A percentile compares a stretch with the other conserved stretches of the same genome.
Evolutionary conservation across 768 basidiomycete genomes (phyloP).

Genomic region (Lyophyllum shimeji): DNA sequence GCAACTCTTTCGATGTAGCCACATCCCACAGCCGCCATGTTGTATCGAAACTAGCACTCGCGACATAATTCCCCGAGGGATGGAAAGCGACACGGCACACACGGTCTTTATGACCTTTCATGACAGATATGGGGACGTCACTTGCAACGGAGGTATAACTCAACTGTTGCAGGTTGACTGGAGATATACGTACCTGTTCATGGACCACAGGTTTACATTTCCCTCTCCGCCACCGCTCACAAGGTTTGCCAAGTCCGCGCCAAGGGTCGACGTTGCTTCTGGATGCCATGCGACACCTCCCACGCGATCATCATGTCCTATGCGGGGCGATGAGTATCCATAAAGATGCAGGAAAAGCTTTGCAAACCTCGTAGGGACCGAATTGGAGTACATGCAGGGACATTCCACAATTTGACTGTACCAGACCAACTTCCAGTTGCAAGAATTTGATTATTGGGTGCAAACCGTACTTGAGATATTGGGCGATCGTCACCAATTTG

Average conservation of each 20-base stretch:
- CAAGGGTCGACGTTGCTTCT: constrained; percentile 74
- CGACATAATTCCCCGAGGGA: constrained; percentile 91
- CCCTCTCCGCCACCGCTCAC: constrained; percentile 91
- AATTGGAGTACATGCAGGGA: constrained; percentile 84
- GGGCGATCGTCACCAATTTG: constrained; percentile 98
- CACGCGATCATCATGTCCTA: constrained; percentile 87
- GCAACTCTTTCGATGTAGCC: constrained; percentile 71
- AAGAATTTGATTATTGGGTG: constrained; percentile 85
- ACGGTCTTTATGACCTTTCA: constrained; percentile 88
- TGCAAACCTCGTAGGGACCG: constrained; percentile 68
- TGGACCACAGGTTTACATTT: constrained; percentile 84
- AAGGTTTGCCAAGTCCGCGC: constrained; percentile 70
- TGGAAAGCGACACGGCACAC: constrained; percentile 96
- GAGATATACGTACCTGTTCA: constrained; percentile 59
- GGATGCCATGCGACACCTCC: constrained; percentile 99
- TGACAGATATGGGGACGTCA: constrained; percentile 79
- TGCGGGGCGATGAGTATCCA: constrained; percentile 4
- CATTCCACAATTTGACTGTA: constrained; percentile 91
- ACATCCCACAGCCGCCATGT: constrained; percentile 99
- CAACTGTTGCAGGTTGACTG: neutral
- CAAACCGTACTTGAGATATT: constrained; percentile 90
- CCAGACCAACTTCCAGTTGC: constrained; percentile 98
- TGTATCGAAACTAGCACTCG: constrained; percentile 94
- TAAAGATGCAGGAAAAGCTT: neutral
- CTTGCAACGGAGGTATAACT: constrained; percentile 35